Percentiles rank a stretch among this genome's conserved stretches.
These are phyloP conservation scores for Acanthochlamys bracteata DNA, from an alignment of 106 monocot genomes.

Conservation along the genomic window DNA sequence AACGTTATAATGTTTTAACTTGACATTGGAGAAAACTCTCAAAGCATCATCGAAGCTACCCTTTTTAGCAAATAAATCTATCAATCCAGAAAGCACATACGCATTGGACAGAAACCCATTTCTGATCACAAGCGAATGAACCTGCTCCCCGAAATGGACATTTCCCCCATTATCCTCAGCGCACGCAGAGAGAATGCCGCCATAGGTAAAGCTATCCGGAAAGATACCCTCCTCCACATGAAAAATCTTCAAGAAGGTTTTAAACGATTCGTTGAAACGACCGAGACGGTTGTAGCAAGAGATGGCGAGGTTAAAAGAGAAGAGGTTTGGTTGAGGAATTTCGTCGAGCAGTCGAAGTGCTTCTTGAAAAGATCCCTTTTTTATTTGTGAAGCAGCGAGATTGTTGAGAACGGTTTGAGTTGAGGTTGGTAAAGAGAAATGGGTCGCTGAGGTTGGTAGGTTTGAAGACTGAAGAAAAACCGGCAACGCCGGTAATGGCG, in stretches of 20 bases:
- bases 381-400: too few relatives aligned
- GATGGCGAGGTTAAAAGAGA: slow-evolving; percentile 24
- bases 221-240: slow-evolving; percentile 3
- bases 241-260: slow-evolving; percentile 17
- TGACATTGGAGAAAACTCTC: slow-evolving; percentile 28
- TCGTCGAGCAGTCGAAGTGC: slow-evolving; percentile 36
- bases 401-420: too few relatives aligned
- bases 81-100: slow-evolving; percentile 40
- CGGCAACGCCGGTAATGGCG: too few relatives aligned
- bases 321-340: slow-evolving; percentile 28
- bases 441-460: too few relatives aligned
- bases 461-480: too few relatives aligned
- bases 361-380: not conserved
- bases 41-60: slow-evolving; percentile 26
- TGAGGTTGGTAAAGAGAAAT: too few relatives aligned
- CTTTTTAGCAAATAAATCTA: slow-evolving; percentile 46
- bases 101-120: slow-evolving; percentile 34
- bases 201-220: slow-evolving; percentile 35
- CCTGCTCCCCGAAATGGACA: slow-evolving; percentile 21
- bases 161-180: slow-evolving; percentile 7
- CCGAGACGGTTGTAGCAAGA: slow-evolving; percentile 13
- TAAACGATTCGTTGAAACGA: slow-evolving; percentile 11
- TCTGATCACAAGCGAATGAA: slow-evolving; percentile 40
- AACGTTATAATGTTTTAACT: slow-evolving; percentile 27
- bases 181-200: slow-evolving; percentile 42